Base-by-base conservation (phyloP, 306 rosid genomes). In the Fagus crenata region DNA sequence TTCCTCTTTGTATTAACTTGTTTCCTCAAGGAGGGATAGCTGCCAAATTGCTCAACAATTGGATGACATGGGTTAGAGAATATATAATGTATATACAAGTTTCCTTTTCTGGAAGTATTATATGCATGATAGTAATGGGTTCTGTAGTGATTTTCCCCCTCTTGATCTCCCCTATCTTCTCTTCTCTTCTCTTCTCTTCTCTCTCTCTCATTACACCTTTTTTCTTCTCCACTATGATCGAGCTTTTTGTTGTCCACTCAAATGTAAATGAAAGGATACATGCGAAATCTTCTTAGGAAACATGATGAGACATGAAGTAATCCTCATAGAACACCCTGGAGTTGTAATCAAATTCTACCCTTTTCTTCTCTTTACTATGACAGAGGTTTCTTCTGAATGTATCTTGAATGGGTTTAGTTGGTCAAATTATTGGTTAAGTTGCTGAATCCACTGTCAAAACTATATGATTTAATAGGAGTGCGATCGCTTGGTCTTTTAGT, bases 221-320 rank as follows among this genome's bases (percentile, higher is more conserved):
- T 33, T 4, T 22, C 13, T 32, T 28, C 71, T 36, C 22, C 12
- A 6, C 32, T 36, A 56, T 59, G 37, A 67, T 36, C 3, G 40
- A 65, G 51, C 58, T 4, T 59, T 74, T 22, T 13, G 22, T 7
- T 17, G 49, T 36, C 35, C 42, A 14, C 17, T 15, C 14, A 35
- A 35, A 63, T 63, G 11, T 6, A 63, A 63, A 63, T 63, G 69
- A 63, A 35, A 63, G 15, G 69, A 33, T 35, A 63, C 69, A 61
- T 11, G 17, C 42, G 8, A 61, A 33, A 6, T 31, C 9, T 35
- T 63, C 41, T 35, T 13, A 35, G 40, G 69, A 35, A n/a, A 32
- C 42, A 63, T 15, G 3, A 59, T 28, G 4, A 31, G 36, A 3
- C 5, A 8, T 58, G 51, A 46, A 9, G 51, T 9, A 46, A 46